Evolutionary conservation across 2,329 filamentous ascomycete genomes (phyloP), one percentile per base, ranked within the genome.

Genomic region (Elsinoe fawcettii): DNA sequence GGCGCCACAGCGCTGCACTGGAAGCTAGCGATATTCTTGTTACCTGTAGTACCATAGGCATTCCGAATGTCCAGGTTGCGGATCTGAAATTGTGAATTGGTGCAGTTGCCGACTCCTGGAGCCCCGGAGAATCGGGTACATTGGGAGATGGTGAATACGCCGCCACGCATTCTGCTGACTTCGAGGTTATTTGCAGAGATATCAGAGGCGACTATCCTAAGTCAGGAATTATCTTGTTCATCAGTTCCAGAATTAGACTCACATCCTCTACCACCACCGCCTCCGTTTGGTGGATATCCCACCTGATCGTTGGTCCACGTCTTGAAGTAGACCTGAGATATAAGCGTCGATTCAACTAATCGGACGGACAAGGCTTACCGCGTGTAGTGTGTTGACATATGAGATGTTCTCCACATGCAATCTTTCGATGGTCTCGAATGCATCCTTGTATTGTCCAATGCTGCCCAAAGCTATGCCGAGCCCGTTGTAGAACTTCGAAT

Each of bases 401-500:
- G 69, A 70, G 30, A 81, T 72, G 62, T 81, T 78, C 7, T 71
- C 68, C 1, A 72, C 77, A 4, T 68, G 71, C 34, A 83, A 70
- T 57, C 76, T 73, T 62, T 79, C 72, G 11, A 84, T 71, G 9
- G 71, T 73, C 62, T 83, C 78, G 58, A 71, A 76, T 2, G 65
- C 60, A 8, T 69, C 73, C 0, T 74, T 67, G 59, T 80, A 81
- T 66, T 83, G 81, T 0, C 78, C 80, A 41, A 84, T 78, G 25
- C 75, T 79, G 2, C 80, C 81, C 14, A 84, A 72, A 1, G 81
- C 78, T n/a, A 83, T 68, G 2, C 79, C 79, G 2, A 75, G 70
- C 1, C 79, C 79, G 27, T 73, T 71, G 58, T 74, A 72, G 64
- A 81, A 80, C 3, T 68, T 70, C 51, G 69, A 74, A 64, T 82